Percentiles rank a stretch among this genome's conserved stretches.
These are phyloP conservation scores for Thecaphora thlaspeos DNA, from an alignment of 1,284 basidiomycete species.

Conservation along the genomic window DNA sequence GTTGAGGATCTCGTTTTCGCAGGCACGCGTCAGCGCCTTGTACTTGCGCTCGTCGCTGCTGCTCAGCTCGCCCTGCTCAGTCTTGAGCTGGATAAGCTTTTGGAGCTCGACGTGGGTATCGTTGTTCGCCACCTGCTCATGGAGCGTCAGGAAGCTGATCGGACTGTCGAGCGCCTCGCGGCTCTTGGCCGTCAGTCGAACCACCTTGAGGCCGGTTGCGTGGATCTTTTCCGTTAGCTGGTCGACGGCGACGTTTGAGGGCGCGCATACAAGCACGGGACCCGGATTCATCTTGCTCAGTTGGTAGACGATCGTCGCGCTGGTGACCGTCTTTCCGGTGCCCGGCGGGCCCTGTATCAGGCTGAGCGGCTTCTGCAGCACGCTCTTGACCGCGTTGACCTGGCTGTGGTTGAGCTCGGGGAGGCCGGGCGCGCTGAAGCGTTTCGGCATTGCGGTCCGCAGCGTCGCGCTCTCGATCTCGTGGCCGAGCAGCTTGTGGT, in stretches of 20 bases:
- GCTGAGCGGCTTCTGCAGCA: slow-evolving; percentile 95
- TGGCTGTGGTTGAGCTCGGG: slow-evolving; percentile 99
- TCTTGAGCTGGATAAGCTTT: slow-evolving; percentile 96
- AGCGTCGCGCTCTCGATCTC: slow-evolving; percentile 88
- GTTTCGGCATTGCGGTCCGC: slow-evolving; percentile 82
- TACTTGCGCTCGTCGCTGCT: slow-evolving; percentile 96
- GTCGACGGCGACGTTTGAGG: slow-evolving; percentile 98
- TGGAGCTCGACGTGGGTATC: slow-evolving; percentile 74
- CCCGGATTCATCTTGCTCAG: slow-evolving; percentile 99
- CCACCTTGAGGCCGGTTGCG: slow-evolving; percentile 91
- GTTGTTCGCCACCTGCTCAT: slow-evolving; percentile 95
- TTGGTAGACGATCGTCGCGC: slow-evolving; percentile 98
- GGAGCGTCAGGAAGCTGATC: slow-evolving; percentile 87
- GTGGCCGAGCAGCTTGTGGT: slow-evolving; percentile 96
- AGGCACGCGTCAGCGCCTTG: slow-evolving; percentile 88
- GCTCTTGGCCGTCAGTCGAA: slow-evolving; percentile 94
- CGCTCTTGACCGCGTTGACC: slow-evolving; percentile 98
- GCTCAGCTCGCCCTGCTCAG: slow-evolving; percentile 93
- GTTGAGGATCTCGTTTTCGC: slow-evolving; percentile 92
- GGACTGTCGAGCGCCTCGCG: slow-evolving; percentile 94
- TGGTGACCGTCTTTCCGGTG: slow-evolving; percentile 98
- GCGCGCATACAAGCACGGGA: slow-evolving; percentile 96
- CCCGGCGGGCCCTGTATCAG: slow-evolving; percentile 94
- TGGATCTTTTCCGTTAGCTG: slow-evolving; percentile 99
- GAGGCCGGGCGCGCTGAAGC: slow-evolving; percentile 91